Evolutionary conservation across 352 stramenopile species (phyloP), one percentile per base, ranked within the genome.

Genomic region (Phytophthora pluvialis): DNA sequence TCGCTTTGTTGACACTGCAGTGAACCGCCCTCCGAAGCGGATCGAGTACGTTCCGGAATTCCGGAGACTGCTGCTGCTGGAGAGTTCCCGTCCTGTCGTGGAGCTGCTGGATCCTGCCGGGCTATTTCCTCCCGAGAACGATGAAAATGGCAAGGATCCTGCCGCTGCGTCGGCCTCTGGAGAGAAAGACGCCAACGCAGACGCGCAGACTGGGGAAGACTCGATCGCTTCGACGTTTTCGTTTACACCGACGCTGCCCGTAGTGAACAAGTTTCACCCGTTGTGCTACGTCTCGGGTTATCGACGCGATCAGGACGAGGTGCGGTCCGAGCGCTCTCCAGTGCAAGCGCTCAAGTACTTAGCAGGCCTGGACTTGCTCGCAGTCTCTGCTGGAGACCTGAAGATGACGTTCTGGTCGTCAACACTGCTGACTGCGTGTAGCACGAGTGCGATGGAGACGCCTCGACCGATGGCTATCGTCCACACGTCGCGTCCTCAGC

Each of bases 351-450:
- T 94, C 10, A 91, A 90, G 60, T 90, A 89, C 56, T 50, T 94
- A n/a, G 73, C 60, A 13, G 58, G 54, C 0, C 49, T 89, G 4
- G 83, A 94, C 45, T 38, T 94, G 10, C 63, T 94, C 7, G 83
- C 73, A n/a, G 77, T 92, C 8, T 91, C 85, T 1, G 85, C 74
- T 7, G 85, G 83, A 0, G 85, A 94, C 40, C 59, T 94, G 13
- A 94, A 92, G 50, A 73, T 94, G 52, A 91, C 83, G 26, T 92
- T 94, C 52, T 94, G 85, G 85, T 60, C 80, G 2, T 74, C 81
- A 1, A 78, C 72, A 13, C 71, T 91, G 21, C 54, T 94, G n/a
- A 91, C 80, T 2, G 77, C 81, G 0, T 77, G 64, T 25, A 91
- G 83, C 42, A 58, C 78, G 5, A 89, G 83, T 16, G 83, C 83